These are phyloP conservation scores for Pythium phragmitis DNA, from an alignment of 352 stramenopile species.

Conservation along the genomic window DNA sequence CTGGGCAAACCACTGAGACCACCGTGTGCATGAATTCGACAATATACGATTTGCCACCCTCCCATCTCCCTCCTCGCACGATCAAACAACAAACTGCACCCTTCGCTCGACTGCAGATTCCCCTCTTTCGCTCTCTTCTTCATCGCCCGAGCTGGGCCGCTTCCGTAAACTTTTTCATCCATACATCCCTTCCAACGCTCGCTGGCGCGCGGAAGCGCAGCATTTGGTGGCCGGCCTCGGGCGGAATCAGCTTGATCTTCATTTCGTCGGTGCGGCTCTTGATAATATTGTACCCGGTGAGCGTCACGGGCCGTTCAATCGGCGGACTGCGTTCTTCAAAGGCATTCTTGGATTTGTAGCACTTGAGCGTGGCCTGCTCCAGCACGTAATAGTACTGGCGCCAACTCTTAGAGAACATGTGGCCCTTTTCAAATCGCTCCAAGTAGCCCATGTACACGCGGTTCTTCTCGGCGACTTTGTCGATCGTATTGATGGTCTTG, in stretches of 20 bases:
- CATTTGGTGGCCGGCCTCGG: constrained; percentile 59
- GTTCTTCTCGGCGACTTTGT: constrained; percentile 63
- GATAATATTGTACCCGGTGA: constrained; percentile 70
- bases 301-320: constrained; percentile 46
- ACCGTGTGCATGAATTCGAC: constrained; percentile 12
- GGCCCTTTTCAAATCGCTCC: constrained; percentile 73
- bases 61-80: no score
- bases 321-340: constrained; percentile 61
- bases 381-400: constrained; percentile 79
- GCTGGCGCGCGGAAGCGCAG: constrained; percentile 70
- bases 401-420: constrained; percentile 73
- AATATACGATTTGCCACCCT: no score
- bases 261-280: constrained; percentile 75
- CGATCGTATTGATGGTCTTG: constrained; percentile 75
- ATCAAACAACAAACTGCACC: neutral
- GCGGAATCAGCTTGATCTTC: constrained; percentile 78
- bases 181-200: constrained; percentile 70
- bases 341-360: constrained; percentile 74
- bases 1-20: constrained; percentile 20
- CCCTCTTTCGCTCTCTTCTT: neutral
- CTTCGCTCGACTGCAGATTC: neutral
- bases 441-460: constrained; percentile 68
- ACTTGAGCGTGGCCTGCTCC: constrained; percentile 62
- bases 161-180: constrained; percentile 77
- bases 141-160: constrained; percentile 48